These are phyloP conservation scores for Magnolia officinalis DNA, from an alignment of 164 flowering plant species.

Conservation along the genomic window DNA sequence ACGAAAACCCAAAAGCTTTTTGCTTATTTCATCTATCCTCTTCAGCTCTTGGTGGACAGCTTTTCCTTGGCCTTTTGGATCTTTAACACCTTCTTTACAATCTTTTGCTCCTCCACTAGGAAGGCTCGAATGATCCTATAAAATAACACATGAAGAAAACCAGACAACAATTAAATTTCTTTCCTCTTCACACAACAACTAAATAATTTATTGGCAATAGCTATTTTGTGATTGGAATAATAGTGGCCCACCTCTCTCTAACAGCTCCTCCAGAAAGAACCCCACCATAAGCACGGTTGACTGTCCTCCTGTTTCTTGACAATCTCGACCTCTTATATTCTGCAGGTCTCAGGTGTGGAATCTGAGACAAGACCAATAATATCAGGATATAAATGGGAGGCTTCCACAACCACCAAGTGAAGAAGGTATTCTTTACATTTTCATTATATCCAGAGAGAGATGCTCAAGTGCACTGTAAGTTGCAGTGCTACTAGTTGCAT, in stretches of 20 bases:
- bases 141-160: neutral
- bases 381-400: neutral
- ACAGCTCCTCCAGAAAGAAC: slow-evolving; percentile 67
- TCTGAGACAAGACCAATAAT: slow-evolving; percentile 25
- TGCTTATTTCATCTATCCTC: neutral
- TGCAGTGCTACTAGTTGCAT: too few species aligned
- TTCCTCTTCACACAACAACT: too few species aligned
- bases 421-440: too few species aligned
- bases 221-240: neutral
- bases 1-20: slow-evolving; percentile 9
- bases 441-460: too few species aligned
- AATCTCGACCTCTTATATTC: slow-evolving; percentile 66
- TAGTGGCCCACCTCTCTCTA: slow-evolving; percentile 49
- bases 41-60: slow-evolving; percentile 24
- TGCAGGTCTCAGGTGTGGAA: slow-evolving; percentile 67
- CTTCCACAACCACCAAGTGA: too few species aligned
- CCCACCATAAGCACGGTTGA: slow-evolving; percentile 69
- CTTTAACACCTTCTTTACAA: slow-evolving; percentile 52
- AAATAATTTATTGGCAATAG: neutral
- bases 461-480: too few species aligned
- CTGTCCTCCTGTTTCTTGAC: slow-evolving; percentile 57
- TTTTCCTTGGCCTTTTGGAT: slow-evolving; percentile 48
- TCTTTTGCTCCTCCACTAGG: slow-evolving; percentile 48
- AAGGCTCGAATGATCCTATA: slow-evolving; percentile 47
- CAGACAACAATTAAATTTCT: neutral